Evolutionary conservation across 2,329 filamentous ascomycete species (phyloP), one percentile per base, ranked within the genome.

Genomic region (Apiospora arundinis): DNA sequence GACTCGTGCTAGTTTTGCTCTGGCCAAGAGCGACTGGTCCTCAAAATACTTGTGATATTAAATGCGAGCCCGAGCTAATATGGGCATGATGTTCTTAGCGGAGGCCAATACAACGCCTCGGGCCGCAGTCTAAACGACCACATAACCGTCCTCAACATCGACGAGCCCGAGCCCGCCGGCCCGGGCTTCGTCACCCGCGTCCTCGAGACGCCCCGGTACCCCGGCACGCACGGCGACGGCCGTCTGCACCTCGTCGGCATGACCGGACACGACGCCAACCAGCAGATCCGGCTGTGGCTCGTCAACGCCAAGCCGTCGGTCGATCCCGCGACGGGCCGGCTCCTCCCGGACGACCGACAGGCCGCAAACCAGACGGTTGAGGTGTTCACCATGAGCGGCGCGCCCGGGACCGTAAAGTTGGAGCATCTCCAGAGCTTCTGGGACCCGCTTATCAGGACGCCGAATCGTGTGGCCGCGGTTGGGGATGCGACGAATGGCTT

Each of bases 91-190:
- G 16, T 23, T 23, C 14, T 14, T 14, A 49, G 52, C 25, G 56
- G 32, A 4, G 45, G n/a, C 16, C 28, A 25, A 21, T 72, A 78
- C 7, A 81, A 82, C 63, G 42, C 75, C 18, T 76, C 77, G 0
- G 80, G 74, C 0, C 79, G 79, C 2, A 79, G 81, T 0, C 71
- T 74, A 2, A 73, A 71, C 21, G 82, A 83, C 70, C 77, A 78
- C 4, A 69, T 83, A 21, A 70, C 82, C 2, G 78, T 74, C 2
- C 28, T 82, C 12, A 75, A 82, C 25, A 75, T 82, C 21, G 81
- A 83, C 68, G 77, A 75, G 45, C 77, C 77, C 68, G 77, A 75
- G 45, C 77, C 77, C 1, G 25, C 46, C 16, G 74, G 70, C 0
- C 45, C 70, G 0, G 71, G 74, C 2, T 77, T 80, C 28, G 69